Conservation (phyloP, 2,329 filamentous ascomycete species). For the Cladosporium sp. region DNA sequence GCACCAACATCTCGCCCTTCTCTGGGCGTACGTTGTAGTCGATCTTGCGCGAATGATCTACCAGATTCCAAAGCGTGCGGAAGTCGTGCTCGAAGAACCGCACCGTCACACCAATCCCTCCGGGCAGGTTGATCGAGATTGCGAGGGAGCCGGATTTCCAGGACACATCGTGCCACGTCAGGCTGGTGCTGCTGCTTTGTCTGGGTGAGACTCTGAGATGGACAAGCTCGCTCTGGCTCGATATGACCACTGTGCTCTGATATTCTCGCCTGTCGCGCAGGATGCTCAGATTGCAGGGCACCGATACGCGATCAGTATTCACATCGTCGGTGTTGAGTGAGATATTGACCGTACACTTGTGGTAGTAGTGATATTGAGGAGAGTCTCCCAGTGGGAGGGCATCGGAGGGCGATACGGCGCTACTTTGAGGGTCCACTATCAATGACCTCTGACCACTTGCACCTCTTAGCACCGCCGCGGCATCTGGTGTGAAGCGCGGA, state of each 20-base stretch:
- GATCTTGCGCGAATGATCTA: conserved; percentile 78
- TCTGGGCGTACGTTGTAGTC: conserved; percentile 69
- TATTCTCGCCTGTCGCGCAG: conserved; percentile 68
- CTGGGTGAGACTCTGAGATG: conserved; percentile 68
- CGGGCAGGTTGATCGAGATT: conserved; percentile 69
- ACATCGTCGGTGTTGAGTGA: conserved; percentile 72
- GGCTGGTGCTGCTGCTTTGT: conserved; percentile 53
- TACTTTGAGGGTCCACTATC: not conserved
- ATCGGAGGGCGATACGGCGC: conserved; percentile 54
- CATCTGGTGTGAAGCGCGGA: conserved; percentile 69
- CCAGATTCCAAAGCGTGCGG: conserved; percentile 75
- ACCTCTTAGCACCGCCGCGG: conserved; percentile 68
- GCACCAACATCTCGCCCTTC: conserved; percentile 68
- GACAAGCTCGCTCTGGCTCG: conserved; percentile 76
- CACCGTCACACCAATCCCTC: conserved; percentile 71
- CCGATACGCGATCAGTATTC: conserved; percentile 65
- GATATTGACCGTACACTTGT: conserved; percentile 71
- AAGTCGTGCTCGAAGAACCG: conserved; percentile 76
- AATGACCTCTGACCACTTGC: conserved; percentile 35
- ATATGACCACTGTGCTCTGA: conserved; percentile 69
- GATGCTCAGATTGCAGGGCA: conserved; percentile 75
- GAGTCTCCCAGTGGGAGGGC: conserved; percentile 78
- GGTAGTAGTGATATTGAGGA: conserved; percentile 67
- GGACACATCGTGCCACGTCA: conserved; percentile 77
- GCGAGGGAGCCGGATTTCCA: conserved; percentile 71